Conservation (phyloP, 2,329 filamentous ascomycete genomes). For the Pseudophaeomoniella oleicola region DNA sequence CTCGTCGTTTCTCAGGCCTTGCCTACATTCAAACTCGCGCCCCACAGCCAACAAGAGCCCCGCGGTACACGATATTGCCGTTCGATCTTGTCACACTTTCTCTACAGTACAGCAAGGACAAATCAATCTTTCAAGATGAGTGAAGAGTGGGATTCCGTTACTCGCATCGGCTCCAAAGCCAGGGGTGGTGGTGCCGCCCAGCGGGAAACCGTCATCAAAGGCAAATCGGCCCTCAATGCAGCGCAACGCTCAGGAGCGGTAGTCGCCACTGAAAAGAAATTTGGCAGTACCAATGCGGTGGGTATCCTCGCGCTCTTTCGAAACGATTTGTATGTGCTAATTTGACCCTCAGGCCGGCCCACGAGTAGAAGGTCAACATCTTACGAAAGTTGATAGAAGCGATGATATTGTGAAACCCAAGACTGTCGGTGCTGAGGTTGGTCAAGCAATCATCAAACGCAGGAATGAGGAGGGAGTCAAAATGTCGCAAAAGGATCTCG, state of each 20-base stretch:
- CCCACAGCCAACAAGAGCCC: too few relatives aligned
- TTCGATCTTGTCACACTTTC: too few relatives aligned
- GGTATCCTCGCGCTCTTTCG: slow-evolving; percentile 20
- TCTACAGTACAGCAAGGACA: too few relatives aligned
- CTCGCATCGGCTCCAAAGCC: slow-evolving; percentile 85
- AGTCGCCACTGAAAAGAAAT: slow-evolving; percentile 87
- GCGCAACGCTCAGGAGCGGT: slow-evolving; percentile 67
- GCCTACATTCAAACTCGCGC: too few relatives aligned
- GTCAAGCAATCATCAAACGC: slow-evolving; percentile 65
- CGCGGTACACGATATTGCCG: too few relatives aligned
- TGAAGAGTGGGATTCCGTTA: slow-evolving; percentile 70
- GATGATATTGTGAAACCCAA: slow-evolving; percentile 98
- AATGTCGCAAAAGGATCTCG: slow-evolving; percentile 84
- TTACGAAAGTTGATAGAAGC: slow-evolving; percentile 93
- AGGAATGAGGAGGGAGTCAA: slow-evolving; percentile 76
- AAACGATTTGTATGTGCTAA: slow-evolving; percentile 5
- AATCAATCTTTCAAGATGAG: slow-evolving; percentile 1
- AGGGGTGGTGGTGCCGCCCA: slow-evolving; percentile 47
- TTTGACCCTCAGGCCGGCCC: slow-evolving; percentile 27
- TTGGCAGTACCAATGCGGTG: slow-evolving; percentile 62
- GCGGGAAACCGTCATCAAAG: slow-evolving; percentile 80
- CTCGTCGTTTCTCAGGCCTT: too few relatives aligned
- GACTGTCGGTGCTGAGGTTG: slow-evolving; percentile 68
- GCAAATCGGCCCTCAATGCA: slow-evolving; percentile 74
- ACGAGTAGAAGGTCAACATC: slow-evolving; percentile 66